Evolutionary conservation across 768 basidiomycete species (phyloP), one percentile per base, ranked within the genome.

Genomic region (Tulasnella sp.): DNA sequence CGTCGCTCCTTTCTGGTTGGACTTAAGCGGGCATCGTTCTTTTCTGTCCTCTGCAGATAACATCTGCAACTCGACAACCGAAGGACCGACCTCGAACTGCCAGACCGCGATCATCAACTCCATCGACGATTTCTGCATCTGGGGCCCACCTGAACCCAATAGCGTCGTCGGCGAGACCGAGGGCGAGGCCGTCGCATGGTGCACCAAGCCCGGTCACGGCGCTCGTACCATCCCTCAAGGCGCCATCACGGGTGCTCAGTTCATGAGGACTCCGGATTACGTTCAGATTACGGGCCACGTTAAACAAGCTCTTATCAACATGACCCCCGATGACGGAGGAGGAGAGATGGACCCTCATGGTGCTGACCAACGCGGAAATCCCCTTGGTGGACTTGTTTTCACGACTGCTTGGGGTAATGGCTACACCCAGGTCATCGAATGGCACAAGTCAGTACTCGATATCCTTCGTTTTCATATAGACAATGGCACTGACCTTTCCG

Each of bases 181-280:
- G 73, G 77, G 73, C 39, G 66, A 75, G 16, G 78, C 78, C 72
- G 81, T 83, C 41, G 78, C 81, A 35, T 83, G 81, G 81, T 83
- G 81, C 78, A 77, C 78, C 11, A 72, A 75, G 71, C 44, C 42
- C 67, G 71, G 71, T 32, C 67, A 72, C 35, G 76, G 76, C 5
- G 73, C 75, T 37, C 75, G 76, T 16, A 16, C 78, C 19, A 78
- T 79, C 63, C 78, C 79, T 0, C 52, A 72, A 2, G 78, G 78
- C 36, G 80, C 88, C n/a, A 86, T 91, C 76, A 82, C 81, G 1
- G 87, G 87, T 67, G 89, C 86, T 19, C 89, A 89, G 77, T 86
- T 90, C 77, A 83, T 91, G 5, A 82, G 86, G 74, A 90, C 91
- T 0, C 87, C 89, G 19, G 88, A 89, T 78, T 92, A 87, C 78